A percentile compares a stretch with the other conserved stretches of the same genome.
phyloP scores from a whole-genome alignment of 257 asterid species.

The Gentiana straminea region DNA sequence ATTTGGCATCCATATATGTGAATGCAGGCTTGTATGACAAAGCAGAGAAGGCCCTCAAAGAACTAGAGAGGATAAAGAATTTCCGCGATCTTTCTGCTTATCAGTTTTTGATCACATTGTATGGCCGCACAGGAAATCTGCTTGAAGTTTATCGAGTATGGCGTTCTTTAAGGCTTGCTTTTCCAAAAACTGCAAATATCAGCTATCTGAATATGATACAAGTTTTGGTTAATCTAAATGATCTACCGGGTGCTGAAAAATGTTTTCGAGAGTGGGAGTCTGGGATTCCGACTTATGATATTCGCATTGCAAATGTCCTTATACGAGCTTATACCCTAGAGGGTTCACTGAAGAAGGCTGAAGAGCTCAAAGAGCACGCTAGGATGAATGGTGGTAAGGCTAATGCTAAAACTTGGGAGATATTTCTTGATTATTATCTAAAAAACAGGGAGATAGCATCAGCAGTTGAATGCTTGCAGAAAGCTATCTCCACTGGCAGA shows the following conservation, averaged over 20 bases:
- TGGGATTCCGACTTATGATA: slow-evolving; percentile 44
- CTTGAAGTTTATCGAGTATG: slow-evolving; percentile 77
- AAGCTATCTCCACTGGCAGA: slow-evolving; percentile 52
- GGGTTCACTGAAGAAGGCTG: slow-evolving; percentile 50
- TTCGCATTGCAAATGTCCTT: slow-evolving; percentile 66
- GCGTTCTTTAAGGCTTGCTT: slow-evolving; percentile 88
- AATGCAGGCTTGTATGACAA: slow-evolving; percentile 62
- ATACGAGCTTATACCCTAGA: slow-evolving; percentile 65
- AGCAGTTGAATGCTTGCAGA: slow-evolving; percentile 44
- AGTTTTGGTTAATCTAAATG: slow-evolving; percentile 64
- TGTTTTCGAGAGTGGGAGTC: slow-evolving; percentile 79
- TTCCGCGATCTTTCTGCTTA: slow-evolving; percentile 44
- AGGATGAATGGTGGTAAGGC: slow-evolving; percentile 55
- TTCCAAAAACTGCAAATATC: slow-evolving; percentile 60
- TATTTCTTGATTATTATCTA: slow-evolving; percentile 55
- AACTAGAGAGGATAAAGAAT: slow-evolving; percentile 66
- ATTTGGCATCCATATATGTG: slow-evolving; percentile 80
- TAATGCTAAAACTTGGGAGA: slow-evolving; percentile 89
- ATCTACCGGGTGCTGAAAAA: slow-evolving; percentile 90
- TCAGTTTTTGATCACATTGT: slow-evolving; percentile 75
- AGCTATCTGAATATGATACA: slow-evolving; percentile 92
- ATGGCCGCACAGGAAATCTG: slow-evolving; percentile 75
- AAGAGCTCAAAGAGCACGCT: slow-evolving; percentile 45
- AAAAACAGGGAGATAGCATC: slow-evolving; percentile 42
- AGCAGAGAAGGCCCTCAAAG: slow-evolving; percentile 80